Conservation (phyloP, 495 filamentous ascomycete species). For the Annulohypoxylon nitens region DNA sequence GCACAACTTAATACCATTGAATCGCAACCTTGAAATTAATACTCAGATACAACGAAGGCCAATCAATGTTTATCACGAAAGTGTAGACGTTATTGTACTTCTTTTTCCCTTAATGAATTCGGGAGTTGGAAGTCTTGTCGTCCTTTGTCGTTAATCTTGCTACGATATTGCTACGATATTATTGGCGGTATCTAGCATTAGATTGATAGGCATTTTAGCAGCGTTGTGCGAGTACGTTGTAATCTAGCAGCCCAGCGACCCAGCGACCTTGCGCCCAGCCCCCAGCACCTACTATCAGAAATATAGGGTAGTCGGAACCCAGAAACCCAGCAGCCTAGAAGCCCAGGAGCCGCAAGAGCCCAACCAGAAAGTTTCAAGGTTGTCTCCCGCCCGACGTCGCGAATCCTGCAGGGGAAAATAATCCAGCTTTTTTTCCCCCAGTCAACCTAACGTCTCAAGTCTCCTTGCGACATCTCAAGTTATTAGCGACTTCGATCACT, state of each 20-base stretch:
- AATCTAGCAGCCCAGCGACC: neutral
- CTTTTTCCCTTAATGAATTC: neutral
- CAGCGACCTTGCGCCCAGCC: neutral
- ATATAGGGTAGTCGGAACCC: neutral
- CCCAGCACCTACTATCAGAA: neutral
- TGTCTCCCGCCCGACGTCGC: conserved; percentile 42
- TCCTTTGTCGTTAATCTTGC: neutral
- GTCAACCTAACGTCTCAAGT: conserved; percentile 18
- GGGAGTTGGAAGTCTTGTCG: neutral
- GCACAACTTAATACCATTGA: neutral
- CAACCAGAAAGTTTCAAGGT: conserved; percentile 29
- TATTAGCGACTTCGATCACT: conserved; percentile 22
- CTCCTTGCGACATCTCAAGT: conserved; percentile 31
- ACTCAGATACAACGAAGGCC: conserved; percentile 1
- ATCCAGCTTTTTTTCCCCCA: conserved; percentile 12
- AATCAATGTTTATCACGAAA: neutral
- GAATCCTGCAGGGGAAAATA: conserved; percentile 34
- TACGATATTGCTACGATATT: neutral
- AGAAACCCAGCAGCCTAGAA: neutral
- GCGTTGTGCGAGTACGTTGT: neutral
- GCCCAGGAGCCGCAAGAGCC: conserved; percentile 34
- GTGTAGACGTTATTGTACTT: neutral
- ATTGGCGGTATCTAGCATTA: neutral
- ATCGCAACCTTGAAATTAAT: neutral
- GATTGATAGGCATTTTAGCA: neutral